phyloP scores from a whole-genome alignment of 2,329 filamentous ascomycete species.

The Scedosporium dehoogii region DNA sequence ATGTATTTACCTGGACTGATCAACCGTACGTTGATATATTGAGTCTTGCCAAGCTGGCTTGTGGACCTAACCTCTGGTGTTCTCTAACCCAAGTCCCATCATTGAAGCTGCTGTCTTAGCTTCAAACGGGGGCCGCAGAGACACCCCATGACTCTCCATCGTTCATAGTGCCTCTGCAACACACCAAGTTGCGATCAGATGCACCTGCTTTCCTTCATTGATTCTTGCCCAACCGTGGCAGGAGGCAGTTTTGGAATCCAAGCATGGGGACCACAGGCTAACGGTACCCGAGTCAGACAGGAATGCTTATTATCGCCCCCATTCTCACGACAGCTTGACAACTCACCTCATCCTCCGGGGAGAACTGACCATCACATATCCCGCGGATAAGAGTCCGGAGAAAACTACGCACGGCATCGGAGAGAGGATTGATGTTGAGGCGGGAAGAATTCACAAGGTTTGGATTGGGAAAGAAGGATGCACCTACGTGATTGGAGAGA shows the following conservation, averaged over 20 bases:
- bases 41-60: slow-evolving; percentile 2
- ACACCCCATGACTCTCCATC: too few species aligned
- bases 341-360: slow-evolving; percentile 61
- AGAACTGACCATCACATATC: slow-evolving; percentile 57
- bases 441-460: slow-evolving; percentile 55
- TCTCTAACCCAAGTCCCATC: too few species aligned
- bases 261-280: too few species aligned
- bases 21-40: slow-evolving; percentile 37
- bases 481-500: slow-evolving; percentile 56
- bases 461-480: slow-evolving; percentile 58
- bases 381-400: slow-evolving; percentile 41
- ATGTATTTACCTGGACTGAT: slow-evolving; percentile 66
- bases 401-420: slow-evolving; percentile 53
- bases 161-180: too few species aligned
- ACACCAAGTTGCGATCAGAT: too few species aligned
- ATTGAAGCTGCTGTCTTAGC: too few species aligned
- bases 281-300: slow-evolving; percentile 24
- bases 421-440: slow-evolving; percentile 56
- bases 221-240: too few species aligned
- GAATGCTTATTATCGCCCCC: slow-evolving; percentile 58
- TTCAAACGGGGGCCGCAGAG: too few species aligned
- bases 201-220: too few species aligned
- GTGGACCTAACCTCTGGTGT: background rate
- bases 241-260: too few species aligned
- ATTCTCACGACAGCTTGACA: slow-evolving; percentile 53